Conservation (phyloP, 352 stramenopile genomes). For the Halophytophthora polymorphica region DNA sequence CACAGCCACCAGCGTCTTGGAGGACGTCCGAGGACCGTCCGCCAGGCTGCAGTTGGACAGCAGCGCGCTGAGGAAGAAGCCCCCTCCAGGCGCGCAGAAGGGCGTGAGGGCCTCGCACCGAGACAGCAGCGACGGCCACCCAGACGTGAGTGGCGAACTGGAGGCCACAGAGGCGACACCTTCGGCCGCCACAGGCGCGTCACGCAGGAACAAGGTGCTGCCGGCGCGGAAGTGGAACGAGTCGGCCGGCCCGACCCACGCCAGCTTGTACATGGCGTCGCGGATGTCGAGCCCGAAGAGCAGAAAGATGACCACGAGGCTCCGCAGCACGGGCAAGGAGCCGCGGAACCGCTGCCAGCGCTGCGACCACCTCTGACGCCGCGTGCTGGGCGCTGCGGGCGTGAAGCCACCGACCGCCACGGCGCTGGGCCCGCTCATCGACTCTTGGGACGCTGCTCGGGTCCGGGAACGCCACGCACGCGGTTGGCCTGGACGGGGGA, state of each 20-base stretch:
- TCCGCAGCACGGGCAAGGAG: conserved; percentile 8
- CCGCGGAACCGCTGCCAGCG: background rate
- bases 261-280: conserved; percentile 18
- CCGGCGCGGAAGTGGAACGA: conserved; percentile 19
- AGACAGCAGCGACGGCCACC: conserved; percentile 17
- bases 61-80: conserved; percentile 21
- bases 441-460: too few species aligned
- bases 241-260: conserved; percentile 16
- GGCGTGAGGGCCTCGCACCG: conserved; percentile 14
- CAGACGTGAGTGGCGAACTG: conserved; percentile 3
- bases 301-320: conserved; percentile 8
- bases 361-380: background rate
- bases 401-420: background rate
- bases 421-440: too few species aligned
- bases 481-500: too few species aligned
- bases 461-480: too few species aligned
- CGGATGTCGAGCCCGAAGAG: conserved; percentile 21
- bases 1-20: conserved; percentile 15
- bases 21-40: background rate
- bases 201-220: conserved; percentile 7
- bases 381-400: background rate
- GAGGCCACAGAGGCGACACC: background rate
- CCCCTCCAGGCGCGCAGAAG: conserved; percentile 12
- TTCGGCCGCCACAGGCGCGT: background rate
- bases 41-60: conserved; percentile 14